Percentiles rank a stretch among this genome's conserved stretches.
These are phyloP conservation scores for Linaria vulgaris DNA, from an alignment of 257 asterid species.

Conservation along the genomic window DNA sequence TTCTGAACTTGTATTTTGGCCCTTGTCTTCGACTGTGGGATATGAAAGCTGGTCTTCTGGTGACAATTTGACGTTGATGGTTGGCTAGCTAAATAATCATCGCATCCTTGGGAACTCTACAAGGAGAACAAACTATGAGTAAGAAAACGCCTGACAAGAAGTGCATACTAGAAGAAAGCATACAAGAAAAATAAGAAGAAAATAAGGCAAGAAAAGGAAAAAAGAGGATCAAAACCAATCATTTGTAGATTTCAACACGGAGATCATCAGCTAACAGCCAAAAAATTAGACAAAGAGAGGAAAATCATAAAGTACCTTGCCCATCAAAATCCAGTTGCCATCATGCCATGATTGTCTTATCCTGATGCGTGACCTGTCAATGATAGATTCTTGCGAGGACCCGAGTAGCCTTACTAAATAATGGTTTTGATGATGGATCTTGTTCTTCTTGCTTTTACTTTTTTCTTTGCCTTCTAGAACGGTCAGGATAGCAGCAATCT, in stretches of 20 bases:
- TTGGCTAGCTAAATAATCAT: conserved; percentile 37
- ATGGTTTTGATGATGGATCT: conserved; percentile 25
- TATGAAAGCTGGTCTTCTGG: conserved; percentile 33
- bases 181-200: conserved; percentile 3
- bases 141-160: conserved; percentile 21
- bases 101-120: conserved; percentile 48
- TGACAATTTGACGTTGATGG: conserved; percentile 38
- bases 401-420: conserved; percentile 65
- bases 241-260: neutral
- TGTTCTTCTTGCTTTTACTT: conserved; percentile 27
- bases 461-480: conserved; percentile 34
- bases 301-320: conserved; percentile 44
- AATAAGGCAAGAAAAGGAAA: neutral
- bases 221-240: conserved; percentile 20
- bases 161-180: conserved; percentile 1
- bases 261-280: neutral
- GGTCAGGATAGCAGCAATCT: conserved; percentile 52
- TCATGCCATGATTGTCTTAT: conserved; percentile 56
- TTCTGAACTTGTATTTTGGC: conserved; percentile 30
- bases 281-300: neutral
- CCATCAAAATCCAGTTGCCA: conserved; percentile 56
- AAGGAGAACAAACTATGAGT: conserved; percentile 16
- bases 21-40: conserved; percentile 33
- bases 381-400: conserved; percentile 40
- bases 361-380: conserved; percentile 54